Evolutionary conservation across 257 asterid genomes (phyloP).

Genomic region (Echium plantagineum): DNA sequence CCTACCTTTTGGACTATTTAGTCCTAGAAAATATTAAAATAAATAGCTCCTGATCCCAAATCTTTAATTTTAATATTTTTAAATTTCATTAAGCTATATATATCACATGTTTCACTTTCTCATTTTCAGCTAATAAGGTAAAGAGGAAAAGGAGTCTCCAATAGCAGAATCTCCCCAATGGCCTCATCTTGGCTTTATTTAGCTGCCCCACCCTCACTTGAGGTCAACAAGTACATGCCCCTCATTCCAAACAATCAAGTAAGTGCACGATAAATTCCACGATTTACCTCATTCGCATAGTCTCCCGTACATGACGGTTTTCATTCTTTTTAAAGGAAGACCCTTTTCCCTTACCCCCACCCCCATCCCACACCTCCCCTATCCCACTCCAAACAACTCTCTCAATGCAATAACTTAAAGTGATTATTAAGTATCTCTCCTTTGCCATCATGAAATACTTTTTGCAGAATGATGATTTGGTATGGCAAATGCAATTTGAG

Average conservation of each 20-base stretch:
- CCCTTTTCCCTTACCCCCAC: too few species aligned
- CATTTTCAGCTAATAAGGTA: not conserved
- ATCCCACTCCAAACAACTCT: too few species aligned
- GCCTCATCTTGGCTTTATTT: not conserved
- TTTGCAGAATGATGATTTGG: slow-evolving; percentile 9
- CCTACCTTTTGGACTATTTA: not conserved
- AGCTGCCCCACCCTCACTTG: not conserved
- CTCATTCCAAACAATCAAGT: slow-evolving; percentile 8
- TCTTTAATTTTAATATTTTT: too few species aligned
- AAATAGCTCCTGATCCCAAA: not conserved
- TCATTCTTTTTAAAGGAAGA: too few species aligned
- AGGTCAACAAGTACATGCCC: slow-evolving; percentile 1
- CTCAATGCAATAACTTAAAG: too few species aligned
- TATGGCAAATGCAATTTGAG: slow-evolving; percentile 10
- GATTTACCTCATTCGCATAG: too few species aligned
- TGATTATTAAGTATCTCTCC: not conserved
- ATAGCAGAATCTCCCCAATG: not conserved
- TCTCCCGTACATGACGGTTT: too few species aligned
- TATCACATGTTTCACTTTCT: not conserved
- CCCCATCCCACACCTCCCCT: not conserved
- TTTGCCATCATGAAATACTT: not conserved
- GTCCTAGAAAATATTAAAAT: not conserved
- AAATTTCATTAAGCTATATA: not conserved
- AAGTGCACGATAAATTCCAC: too few species aligned
- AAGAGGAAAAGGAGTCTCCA: not conserved